Conservation (phyloP, 78 protist species). For the Paulinella micropora region DNA sequence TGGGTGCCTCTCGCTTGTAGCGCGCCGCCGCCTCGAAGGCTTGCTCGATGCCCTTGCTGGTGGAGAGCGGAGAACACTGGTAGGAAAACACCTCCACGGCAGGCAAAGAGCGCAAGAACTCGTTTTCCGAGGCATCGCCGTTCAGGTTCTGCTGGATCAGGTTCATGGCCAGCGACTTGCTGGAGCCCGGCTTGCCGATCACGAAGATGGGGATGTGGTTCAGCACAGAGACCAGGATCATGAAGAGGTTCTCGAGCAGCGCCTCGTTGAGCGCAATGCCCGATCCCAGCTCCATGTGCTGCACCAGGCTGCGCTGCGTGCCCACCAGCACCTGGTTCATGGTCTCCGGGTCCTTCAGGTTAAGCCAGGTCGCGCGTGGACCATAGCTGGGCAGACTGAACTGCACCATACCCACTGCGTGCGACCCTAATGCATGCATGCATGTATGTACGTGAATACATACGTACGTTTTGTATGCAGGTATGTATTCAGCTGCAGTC, state of each 20-base stretch:
- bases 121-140: slow-evolving; percentile 1
- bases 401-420: too few relatives aligned
- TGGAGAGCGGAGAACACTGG: slow-evolving; percentile 4
- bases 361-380: neutral
- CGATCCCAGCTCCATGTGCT: neutral
- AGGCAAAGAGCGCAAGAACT: neutral
- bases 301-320: neutral
- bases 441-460: too few relatives aligned
- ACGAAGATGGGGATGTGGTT: slow-evolving; percentile 3
- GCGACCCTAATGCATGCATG: too few relatives aligned
- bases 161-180: neutral
- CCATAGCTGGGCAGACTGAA: neutral
- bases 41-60: neutral
- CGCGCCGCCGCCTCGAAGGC: neutral
- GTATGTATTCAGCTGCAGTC: too few relatives aligned
- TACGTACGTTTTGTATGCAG: too few relatives aligned
- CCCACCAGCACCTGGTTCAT: neutral
- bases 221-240: slow-evolving; percentile 2
- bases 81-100: neutral
- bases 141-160: neutral
- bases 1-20: neutral
- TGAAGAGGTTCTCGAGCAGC: slow-evolving; percentile 4
- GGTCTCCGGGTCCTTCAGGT: neutral
- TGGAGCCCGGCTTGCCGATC: neutral
- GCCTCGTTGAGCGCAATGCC: slow-evolving; percentile 9